phyloP scores from a whole-genome alignment of 2,329 filamentous ascomycete species.

The Alternaria ventricosa region DNA sequence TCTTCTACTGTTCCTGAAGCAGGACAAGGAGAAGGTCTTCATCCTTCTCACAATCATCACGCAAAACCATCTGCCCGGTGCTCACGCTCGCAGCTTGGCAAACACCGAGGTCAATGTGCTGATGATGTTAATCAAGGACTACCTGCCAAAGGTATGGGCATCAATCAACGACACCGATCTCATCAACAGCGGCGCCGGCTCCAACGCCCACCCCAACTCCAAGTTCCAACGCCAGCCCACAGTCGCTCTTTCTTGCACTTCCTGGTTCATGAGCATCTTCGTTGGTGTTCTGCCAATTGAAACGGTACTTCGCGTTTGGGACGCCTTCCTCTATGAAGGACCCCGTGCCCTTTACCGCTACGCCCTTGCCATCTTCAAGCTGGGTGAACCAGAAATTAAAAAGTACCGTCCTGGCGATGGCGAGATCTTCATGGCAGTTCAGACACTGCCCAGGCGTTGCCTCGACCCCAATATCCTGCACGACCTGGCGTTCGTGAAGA shows the following conservation, averaged over 20 bases:
- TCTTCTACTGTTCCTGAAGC: conserved; percentile 79
- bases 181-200: conserved; percentile 45
- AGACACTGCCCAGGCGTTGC: conserved; percentile 80
- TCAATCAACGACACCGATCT: conserved; percentile 82
- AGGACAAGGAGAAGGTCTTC: conserved; percentile 89
- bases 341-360: conserved; percentile 93
- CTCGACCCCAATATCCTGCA: conserved; percentile 83
- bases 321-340: conserved; percentile 94
- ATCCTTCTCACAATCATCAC: conserved; percentile 95
- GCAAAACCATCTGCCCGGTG: conserved; percentile 84
- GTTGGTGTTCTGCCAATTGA: conserved; percentile 93
- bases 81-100: conserved; percentile 86
- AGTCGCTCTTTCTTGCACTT: conserved; percentile 89
- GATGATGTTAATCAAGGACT: conserved; percentile 84
- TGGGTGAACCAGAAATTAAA: conserved; percentile 77
- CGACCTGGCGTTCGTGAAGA: conserved; percentile 80
- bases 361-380: conserved; percentile 88
- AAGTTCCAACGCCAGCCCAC: conserved; percentile 71
- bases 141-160: conserved; percentile 81
- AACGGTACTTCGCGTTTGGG: conserved; percentile 90
- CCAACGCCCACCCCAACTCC: conserved; percentile 41
- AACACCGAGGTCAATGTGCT: conserved; percentile 94
- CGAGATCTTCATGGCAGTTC: conserved; percentile 95
- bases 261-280: conserved; percentile 98
- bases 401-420: conserved; percentile 81